Conservation (phyloP, 805 yeast genomes). For the Metschnikowia kunwiensis region DNA sequence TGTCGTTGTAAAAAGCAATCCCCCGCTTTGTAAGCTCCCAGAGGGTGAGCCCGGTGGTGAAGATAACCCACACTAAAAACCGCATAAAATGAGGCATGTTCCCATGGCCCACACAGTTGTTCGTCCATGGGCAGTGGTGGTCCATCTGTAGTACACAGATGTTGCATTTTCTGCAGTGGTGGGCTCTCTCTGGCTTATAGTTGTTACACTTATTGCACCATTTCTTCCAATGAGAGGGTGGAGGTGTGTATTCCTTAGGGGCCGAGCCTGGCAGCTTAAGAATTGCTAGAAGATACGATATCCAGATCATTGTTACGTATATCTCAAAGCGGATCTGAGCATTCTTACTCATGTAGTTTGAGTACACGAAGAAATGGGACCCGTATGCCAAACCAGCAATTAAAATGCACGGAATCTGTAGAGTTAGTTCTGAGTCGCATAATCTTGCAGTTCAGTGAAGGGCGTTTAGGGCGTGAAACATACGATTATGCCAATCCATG, state of each 20-base stretch:
- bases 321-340: constrained; percentile 48
- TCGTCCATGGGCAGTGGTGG: constrained; percentile 92
- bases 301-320: constrained; percentile 59
- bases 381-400: constrained; percentile 61
- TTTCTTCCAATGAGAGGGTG: constrained; percentile 52
- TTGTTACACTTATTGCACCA: constrained; percentile 71
- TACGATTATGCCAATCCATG: constrained; percentile 20
- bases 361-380: constrained; percentile 55
- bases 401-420: constrained; percentile 59
- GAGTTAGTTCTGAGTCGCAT: too few species aligned
- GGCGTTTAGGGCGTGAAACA: too few species aligned
- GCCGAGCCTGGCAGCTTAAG: constrained; percentile 66
- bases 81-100: constrained; percentile 80
- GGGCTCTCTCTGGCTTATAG: constrained; percentile 79
- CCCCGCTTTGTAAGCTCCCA: constrained; percentile 42
- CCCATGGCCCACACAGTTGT: constrained; percentile 79
- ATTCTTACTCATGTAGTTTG: constrained; percentile 35
- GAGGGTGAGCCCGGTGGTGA: constrained; percentile 48
- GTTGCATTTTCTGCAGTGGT: constrained; percentile 80
- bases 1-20: constrained; percentile 42
- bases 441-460: too few species aligned
- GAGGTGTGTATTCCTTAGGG: constrained; percentile 45
- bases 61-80: constrained; percentile 64
- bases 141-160: constrained; percentile 84
- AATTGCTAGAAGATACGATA: constrained; percentile 72